Percentiles rank a stretch among this genome's conserved stretches.
Evolutionary conservation across 768 basidiomycete species (phyloP).

Genomic region (Boletus pseudopeckii): DNA sequence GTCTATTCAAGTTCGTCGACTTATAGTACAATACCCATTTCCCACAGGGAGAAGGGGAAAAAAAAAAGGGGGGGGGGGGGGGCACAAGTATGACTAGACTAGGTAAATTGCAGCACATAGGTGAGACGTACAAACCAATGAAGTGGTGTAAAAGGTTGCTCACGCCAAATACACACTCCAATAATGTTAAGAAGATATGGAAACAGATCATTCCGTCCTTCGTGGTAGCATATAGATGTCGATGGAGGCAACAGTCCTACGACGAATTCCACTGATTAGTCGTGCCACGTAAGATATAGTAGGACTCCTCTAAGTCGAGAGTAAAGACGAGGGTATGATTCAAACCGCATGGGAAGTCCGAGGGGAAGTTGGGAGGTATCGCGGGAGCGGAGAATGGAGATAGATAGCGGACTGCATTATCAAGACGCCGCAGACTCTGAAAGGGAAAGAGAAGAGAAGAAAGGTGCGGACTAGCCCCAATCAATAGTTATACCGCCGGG

Average conservation of each 20-base stretch:
- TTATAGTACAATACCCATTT: constrained; percentile 11
- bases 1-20: constrained; percentile 10
- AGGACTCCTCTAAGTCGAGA: constrained; percentile 11
- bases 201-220: constrained; percentile 20
- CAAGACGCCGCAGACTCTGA: constrained; percentile 3
- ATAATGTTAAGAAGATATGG: constrained; percentile 26
- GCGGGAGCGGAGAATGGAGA: constrained; percentile 9
- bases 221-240: constrained; percentile 11
- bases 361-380: constrained; percentile 19
- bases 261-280: constrained; percentile 24
- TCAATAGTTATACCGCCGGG: constrained; percentile 75
- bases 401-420: not conserved
- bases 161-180: constrained; percentile 9
- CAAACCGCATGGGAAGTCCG: constrained; percentile 1
- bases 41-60: not conserved
- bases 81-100: not conserved
- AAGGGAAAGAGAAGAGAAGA: not conserved
- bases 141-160: not conserved
- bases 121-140: constrained; percentile 20
- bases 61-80: no score
- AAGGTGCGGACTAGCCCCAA: constrained; percentile 52
- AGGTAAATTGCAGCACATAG: not conserved
- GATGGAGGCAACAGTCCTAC: constrained; percentile 18
- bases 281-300: constrained; percentile 24
- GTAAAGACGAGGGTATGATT: constrained; percentile 4